Evolutionary conservation across 2,329 filamentous ascomycete genomes (phyloP).

Genomic region (Plectosphaerella plurivora): DNA sequence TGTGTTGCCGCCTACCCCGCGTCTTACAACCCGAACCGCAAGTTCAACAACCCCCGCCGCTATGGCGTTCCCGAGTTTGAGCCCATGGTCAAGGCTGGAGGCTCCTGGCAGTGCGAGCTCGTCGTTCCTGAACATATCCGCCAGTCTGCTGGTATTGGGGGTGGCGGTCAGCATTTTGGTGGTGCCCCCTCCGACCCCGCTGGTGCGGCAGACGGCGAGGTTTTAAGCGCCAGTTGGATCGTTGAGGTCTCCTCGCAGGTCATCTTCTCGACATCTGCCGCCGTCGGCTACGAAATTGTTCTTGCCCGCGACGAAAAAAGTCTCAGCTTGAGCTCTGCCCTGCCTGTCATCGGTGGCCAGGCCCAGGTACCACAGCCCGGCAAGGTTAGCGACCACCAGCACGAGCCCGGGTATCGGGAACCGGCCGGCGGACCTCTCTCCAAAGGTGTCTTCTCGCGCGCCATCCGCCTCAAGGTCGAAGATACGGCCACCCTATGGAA

Average conservation of each 20-base stretch:
- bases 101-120: slow-evolving; percentile 76
- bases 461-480: slow-evolving; percentile 73
- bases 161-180: slow-evolving; percentile 7
- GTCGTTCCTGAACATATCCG: slow-evolving; percentile 75
- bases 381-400: slow-evolving; percentile 71
- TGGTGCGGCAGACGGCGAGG: slow-evolving; percentile 30
- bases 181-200: slow-evolving; percentile 35
- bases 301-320: slow-evolving; percentile 84
- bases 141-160: slow-evolving; percentile 51
- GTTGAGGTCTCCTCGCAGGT: slow-evolving; percentile 91
- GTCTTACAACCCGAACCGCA: slow-evolving; percentile 76
- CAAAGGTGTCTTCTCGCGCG: slow-evolving; percentile 79
- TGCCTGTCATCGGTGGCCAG: slow-evolving; percentile 38
- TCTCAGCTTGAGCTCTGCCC: slow-evolving; percentile 56
- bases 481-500: slow-evolving; percentile 92
- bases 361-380: slow-evolving; percentile 59
- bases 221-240: slow-evolving; percentile 72
- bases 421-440: slow-evolving; percentile 57
- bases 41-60: slow-evolving; percentile 62
- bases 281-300: slow-evolving; percentile 82
- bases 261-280: slow-evolving; percentile 84
- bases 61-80: slow-evolving; percentile 88
- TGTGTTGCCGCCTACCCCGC: slow-evolving; percentile 83
- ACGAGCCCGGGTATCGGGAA: slow-evolving; percentile 46
- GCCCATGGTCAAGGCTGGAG: slow-evolving; percentile 92